Base-by-base conservation (phyloP, 441 rosid genomes). In the Euphorbia schlechtendalii region DNA sequence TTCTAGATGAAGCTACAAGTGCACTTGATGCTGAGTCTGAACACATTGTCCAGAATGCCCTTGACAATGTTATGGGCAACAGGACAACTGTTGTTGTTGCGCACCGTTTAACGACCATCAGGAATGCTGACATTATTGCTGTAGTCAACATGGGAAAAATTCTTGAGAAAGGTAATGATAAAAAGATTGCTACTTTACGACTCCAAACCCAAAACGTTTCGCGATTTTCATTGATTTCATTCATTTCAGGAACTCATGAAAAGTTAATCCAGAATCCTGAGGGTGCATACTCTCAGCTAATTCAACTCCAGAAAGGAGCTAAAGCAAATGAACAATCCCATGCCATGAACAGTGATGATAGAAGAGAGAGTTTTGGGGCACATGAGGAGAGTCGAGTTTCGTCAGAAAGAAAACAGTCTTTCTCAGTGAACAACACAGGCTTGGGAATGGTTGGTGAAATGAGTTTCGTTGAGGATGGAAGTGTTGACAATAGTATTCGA, bases 11-110 rank as follows among this genome's bases (percentile, higher is more conserved):
- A n/a, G n/a, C n/a, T n/a, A n/a, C n/a, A n/a, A n/a, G n/a, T n/a
- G n/a, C n/a, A n/a, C n/a, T n/a, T 28, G 92, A 90, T 78, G 84
- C 88, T 3, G 92, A 85, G 66, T 90, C 92, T 0, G 90, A 90
- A 71, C 76, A 81, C 8, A 61, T 83, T 28, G 94, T 87, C 36
- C 96, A 90, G 69, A 89, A 79, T 54, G 89, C 96, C 17, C 66
- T 90, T 2, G 89, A 71, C 54, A 86, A 74, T 64, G 72, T 83
- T 49, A 83, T 87, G 89, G 14, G 70, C 22, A 81, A 74, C 68
- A 73, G 95, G 56, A 90, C 94, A 18, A 86, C 96, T 9, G 79
- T 87, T n/a, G 78, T 87, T 7, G 86, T 90, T 64, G 96, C 92
- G 15, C 96, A 87, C 71, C 89, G 95, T 10, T 72, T 87, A 64